These are phyloP conservation scores for Penstemon davidsonii DNA, from an alignment of 257 asterid genomes.

Conservation along the genomic window DNA sequence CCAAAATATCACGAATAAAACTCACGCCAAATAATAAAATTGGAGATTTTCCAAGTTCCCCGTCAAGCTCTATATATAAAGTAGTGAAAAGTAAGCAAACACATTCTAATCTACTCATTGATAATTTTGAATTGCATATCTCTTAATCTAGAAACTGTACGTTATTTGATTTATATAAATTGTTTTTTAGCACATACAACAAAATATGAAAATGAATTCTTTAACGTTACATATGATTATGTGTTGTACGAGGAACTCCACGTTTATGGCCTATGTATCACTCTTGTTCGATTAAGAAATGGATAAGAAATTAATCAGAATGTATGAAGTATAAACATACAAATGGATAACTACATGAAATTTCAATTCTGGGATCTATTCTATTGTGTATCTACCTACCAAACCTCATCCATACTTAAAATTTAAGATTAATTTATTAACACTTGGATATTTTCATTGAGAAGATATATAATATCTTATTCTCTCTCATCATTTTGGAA, in stretches of 20 bases:
- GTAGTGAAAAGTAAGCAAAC: not conserved
- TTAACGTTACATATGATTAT: slow-evolving; percentile 15
- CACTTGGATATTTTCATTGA: not conserved
- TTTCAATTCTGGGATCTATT: not conserved
- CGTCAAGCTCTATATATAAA: not conserved
- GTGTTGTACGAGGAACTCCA: slow-evolving; percentile 31
- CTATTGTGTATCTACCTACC: not conserved
- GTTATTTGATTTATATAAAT: not conserved
- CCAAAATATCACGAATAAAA: no score
- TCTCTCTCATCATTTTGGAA: slow-evolving; percentile 26
- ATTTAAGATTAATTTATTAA: not conserved
- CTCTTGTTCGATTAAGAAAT: slow-evolving; percentile 22
- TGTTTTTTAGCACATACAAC: not conserved
- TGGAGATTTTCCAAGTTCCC: no score
- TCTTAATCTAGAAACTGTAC: not conserved
- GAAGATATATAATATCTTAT: not conserved
- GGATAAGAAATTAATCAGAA: not conserved
- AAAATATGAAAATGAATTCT: slow-evolving; percentile 17
- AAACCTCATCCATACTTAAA: slow-evolving; percentile 21
- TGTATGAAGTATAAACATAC: not conserved
- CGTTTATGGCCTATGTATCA: slow-evolving; percentile 30
- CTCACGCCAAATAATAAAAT: no score
- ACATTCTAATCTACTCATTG: not conserved
- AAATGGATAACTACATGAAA: not conserved
- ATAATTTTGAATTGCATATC: not conserved